Evolutionary conservation across 140 eudicot genomes (phyloP).

Genomic region (Senecio squalidus): DNA sequence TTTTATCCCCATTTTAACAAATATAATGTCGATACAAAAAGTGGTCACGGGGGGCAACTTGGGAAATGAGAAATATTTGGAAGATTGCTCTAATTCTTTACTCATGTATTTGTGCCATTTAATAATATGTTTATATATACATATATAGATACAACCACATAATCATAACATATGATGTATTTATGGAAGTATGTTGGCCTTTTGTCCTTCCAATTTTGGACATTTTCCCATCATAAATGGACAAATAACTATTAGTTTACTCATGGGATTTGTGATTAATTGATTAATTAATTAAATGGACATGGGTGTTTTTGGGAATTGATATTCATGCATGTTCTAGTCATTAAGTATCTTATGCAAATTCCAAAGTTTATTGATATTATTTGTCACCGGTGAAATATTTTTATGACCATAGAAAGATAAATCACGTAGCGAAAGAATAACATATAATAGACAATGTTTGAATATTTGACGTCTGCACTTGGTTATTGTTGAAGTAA

Average conservation of each 20-base stretch:
- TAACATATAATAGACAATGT: no score
- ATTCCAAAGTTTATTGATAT: conserved; percentile 12
- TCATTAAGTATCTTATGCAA: background rate
- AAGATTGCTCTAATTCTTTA: conserved; percentile 1
- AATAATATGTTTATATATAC: background rate
- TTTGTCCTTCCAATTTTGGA: conserved; percentile 29
- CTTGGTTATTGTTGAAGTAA: no score
- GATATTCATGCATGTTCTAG: conserved; percentile 20
- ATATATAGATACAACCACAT: conserved; percentile 18
- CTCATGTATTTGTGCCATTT: conserved; percentile 24
- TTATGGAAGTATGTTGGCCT: conserved; percentile 31
- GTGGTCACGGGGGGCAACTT: conserved; percentile 26
- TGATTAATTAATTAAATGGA: background rate
- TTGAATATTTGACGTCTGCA: no score
- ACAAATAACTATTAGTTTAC: conserved; percentile 11
- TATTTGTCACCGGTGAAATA: background rate
- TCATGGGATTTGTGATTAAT: background rate
- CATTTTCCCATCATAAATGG: conserved; percentile 15
- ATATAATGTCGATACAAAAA: conserved; percentile 2
- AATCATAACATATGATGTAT: conserved; percentile 21
- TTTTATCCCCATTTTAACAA: conserved; percentile 8
- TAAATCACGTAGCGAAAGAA: no score
- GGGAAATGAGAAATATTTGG: conserved; percentile 30
- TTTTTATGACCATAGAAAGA: no score
- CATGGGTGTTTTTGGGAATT: conserved; percentile 24